Conservation (phyloP, 2,329 filamentous ascomycete species). For the Xylaria hypoxylon region DNA sequence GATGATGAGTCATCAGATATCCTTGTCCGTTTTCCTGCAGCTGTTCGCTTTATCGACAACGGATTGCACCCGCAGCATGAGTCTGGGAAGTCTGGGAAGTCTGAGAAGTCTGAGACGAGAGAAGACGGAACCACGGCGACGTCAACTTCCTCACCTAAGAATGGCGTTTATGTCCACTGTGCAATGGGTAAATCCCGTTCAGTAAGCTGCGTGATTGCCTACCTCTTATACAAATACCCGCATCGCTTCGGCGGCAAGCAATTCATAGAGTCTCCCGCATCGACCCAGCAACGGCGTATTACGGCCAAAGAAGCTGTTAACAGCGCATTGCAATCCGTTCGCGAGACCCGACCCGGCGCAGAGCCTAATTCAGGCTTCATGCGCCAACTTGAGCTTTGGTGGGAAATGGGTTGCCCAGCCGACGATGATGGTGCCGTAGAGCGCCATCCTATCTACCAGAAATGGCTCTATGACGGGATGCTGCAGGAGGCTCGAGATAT, state of each 20-base stretch:
- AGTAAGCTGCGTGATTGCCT: slow-evolving; percentile 84
- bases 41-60: slow-evolving; percentile 84
- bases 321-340: slow-evolving; percentile 76
- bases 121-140: background rate
- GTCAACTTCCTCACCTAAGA: slow-evolving; percentile 35
- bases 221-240: slow-evolving; percentile 78
- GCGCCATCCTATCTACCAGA: slow-evolving; percentile 80
- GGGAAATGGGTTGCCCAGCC: slow-evolving; percentile 83
- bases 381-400: slow-evolving; percentile 86
- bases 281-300: slow-evolving; percentile 54
- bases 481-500: slow-evolving; percentile 71
- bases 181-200: slow-evolving; percentile 97
- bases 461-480: slow-evolving; percentile 70
- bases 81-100: too few species aligned
- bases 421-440: slow-evolving; percentile 66
- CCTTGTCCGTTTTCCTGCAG: slow-evolving; percentile 80
- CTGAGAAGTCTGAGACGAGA: slow-evolving; percentile 1
- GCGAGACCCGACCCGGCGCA: slow-evolving; percentile 77
- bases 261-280: slow-evolving; percentile 59
- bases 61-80: slow-evolving; percentile 68
- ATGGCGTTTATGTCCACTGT: slow-evolving; percentile 73
- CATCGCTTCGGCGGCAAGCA: slow-evolving; percentile 60
- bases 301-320: slow-evolving; percentile 62
- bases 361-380: slow-evolving; percentile 95
- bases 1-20: slow-evolving; percentile 92